Evolutionary conservation across 164 flowering plant genomes (phyloP).

Genomic region (Brasenia schreberi): DNA sequence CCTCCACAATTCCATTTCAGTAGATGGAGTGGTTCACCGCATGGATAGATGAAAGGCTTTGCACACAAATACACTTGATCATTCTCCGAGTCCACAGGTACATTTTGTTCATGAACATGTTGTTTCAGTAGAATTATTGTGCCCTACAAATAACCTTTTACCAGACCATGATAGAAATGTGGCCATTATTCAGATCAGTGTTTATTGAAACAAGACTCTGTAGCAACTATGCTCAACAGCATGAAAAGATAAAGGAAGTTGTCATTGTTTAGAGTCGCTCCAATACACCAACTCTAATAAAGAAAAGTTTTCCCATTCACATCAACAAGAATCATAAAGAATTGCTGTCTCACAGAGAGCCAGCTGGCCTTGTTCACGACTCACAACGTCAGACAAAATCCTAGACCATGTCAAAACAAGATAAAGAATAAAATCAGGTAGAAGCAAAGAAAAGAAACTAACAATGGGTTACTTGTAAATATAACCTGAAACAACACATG

Average conservation of each 20-base stretch:
- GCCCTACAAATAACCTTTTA: background rate
- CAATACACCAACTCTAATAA: background rate
- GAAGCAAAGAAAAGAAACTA: background rate
- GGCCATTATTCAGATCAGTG: background rate
- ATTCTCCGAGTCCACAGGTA: background rate
- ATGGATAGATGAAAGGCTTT: background rate
- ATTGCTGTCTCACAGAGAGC: background rate
- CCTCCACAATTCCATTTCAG: background rate
- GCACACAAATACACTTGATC: background rate
- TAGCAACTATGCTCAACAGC: background rate
- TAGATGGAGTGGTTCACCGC: background rate
- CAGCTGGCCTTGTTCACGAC: background rate
- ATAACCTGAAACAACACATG: too few species aligned
- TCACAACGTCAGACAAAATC: background rate
- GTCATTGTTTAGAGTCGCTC: background rate
- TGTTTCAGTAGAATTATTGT: background rate
- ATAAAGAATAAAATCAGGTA: background rate
- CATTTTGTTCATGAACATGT: background rate
- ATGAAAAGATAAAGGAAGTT: background rate
- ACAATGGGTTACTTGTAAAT: too few species aligned
- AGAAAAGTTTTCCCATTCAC: background rate
- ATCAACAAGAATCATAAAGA: background rate
- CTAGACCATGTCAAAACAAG: background rate
- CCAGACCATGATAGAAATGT: background rate
- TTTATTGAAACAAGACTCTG: background rate